phyloP scores from a whole-genome alignment of 2,329 filamentous ascomycete genomes.

The Aspergillus transmontanensis region DNA sequence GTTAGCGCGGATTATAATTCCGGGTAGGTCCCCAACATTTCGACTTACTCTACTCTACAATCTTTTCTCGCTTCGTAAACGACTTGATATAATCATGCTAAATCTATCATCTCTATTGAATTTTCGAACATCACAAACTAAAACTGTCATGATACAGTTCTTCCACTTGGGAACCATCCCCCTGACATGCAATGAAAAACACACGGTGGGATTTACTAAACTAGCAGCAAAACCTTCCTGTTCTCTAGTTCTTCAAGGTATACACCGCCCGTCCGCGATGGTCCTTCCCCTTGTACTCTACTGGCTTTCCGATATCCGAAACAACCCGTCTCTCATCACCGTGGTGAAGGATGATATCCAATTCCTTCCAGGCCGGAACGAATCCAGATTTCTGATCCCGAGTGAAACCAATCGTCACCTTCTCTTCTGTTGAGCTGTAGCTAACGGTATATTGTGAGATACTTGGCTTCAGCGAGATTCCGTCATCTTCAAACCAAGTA shows the following conservation, averaged over 20 bases:
- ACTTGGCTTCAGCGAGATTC: slow-evolving; percentile 49
- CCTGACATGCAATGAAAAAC: no score
- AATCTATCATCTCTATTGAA: no score
- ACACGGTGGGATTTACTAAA: no score
- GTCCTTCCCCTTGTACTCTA: slow-evolving; percentile 33
- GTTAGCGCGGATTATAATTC: no score
- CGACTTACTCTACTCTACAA: no score
- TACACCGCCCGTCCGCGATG: slow-evolving; percentile 32
- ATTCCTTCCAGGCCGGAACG: slow-evolving; percentile 52
- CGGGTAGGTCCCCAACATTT: no score
- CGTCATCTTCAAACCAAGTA: slow-evolving; percentile 62
- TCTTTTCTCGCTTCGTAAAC: no score
- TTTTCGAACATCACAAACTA: no score
- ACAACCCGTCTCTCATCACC: slow-evolving; percentile 51
- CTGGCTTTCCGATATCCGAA: slow-evolving; percentile 33
- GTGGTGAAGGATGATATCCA: slow-evolving; percentile 55
- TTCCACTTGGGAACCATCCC: no score
- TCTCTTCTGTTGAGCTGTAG: slow-evolving; percentile 49
- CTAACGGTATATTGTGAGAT: slow-evolving; percentile 48
- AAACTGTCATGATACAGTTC: no score
- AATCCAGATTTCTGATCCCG: slow-evolving; percentile 46
- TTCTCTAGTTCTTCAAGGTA: slow-evolving; percentile 23
- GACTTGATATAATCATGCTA: no score
- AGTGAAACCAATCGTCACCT: slow-evolving; percentile 48
- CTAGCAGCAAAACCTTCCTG: no score